Conservation (phyloP, 2,329 filamentous ascomycete genomes). For the Stachybotrys elegans region DNA sequence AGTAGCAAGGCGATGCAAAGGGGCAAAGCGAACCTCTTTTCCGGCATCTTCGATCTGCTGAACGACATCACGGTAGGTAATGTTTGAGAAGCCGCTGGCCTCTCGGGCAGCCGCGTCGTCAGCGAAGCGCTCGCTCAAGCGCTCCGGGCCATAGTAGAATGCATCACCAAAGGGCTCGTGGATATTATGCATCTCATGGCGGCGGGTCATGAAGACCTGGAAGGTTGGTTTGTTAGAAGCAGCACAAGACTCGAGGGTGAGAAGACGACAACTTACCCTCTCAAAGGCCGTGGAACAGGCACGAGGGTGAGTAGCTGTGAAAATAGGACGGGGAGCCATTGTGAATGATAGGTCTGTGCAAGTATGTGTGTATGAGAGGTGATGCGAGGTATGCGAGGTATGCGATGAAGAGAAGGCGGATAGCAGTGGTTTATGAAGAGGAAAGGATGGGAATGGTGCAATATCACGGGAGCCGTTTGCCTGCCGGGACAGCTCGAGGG, state of each 20-base stretch:
- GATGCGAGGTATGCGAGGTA: not conserved
- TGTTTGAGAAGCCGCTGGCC: slow-evolving; percentile 61
- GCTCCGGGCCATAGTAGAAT: slow-evolving; percentile 92
- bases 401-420: too few species aligned
- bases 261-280: slow-evolving; percentile 55
- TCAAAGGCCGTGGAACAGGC: slow-evolving; percentile 98
- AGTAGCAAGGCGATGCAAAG: slow-evolving; percentile 9
- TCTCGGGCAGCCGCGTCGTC: slow-evolving; percentile 53
- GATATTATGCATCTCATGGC: slow-evolving; percentile 72
- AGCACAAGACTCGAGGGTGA: slow-evolving; percentile 2
- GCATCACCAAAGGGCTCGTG: slow-evolving; percentile 97
- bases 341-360: slow-evolving; percentile 18
- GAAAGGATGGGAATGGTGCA: too few species aligned
- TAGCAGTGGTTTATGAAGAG: too few species aligned
- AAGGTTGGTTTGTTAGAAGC: not conserved
- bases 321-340: slow-evolving; percentile 71
- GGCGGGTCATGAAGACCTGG: slow-evolving; percentile 94
- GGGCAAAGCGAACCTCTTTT: slow-evolving; percentile 59
- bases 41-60: slow-evolving; percentile 67
- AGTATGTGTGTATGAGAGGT: not conserved
- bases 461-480: too few species aligned
- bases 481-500: too few species aligned
- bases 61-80: slow-evolving; percentile 73
- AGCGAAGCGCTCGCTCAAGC: slow-evolving; percentile 73
- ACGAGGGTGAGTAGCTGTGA: slow-evolving; percentile 88